Conservation (phyloP, 257 asterid species). For the Scutellaria galericulata region DNA sequence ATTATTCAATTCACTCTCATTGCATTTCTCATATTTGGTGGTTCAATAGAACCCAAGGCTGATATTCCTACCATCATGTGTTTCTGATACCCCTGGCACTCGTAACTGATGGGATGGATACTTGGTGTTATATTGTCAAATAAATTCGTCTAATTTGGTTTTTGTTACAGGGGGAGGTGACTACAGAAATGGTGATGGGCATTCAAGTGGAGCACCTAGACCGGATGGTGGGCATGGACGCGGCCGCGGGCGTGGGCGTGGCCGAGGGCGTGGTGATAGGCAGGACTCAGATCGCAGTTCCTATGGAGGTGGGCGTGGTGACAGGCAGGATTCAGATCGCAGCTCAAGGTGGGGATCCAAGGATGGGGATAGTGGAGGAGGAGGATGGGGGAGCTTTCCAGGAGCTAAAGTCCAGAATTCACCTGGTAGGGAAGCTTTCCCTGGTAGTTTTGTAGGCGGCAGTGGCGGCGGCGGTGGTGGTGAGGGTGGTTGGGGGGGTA, state of each 20-base stretch:
- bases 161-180: conserved; percentile 74
- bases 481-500: conserved; percentile 38
- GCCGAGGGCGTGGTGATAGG: conserved; percentile 46
- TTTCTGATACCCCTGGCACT: too few relatives aligned
- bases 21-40: not conserved
- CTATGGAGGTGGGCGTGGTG: conserved; percentile 55
- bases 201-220: conserved; percentile 67
- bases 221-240: conserved; percentile 43
- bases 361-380: conserved; percentile 52
- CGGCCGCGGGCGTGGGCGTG: conserved; percentile 55
- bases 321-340: conserved; percentile 53
- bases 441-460: conserved; percentile 57
- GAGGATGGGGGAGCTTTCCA: conserved; percentile 59
- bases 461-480: conserved; percentile 35
- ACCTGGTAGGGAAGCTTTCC: conserved; percentile 53
- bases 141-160: not conserved
- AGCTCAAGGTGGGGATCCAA: conserved; percentile 70
- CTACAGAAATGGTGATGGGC: conserved; percentile 62
- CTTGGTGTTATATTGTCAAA: not conserved
- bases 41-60: too few relatives aligned
- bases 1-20: conserved; percentile 26
- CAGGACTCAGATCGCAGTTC: conserved; percentile 43
- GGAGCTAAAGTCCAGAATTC: conserved; percentile 64
- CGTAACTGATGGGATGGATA: too few relatives aligned
- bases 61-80: too few relatives aligned